These are phyloP conservation scores for Aspergillus glaucus DNA, from an alignment of 2,329 filamentous ascomycete species.

Conservation along the genomic window DNA sequence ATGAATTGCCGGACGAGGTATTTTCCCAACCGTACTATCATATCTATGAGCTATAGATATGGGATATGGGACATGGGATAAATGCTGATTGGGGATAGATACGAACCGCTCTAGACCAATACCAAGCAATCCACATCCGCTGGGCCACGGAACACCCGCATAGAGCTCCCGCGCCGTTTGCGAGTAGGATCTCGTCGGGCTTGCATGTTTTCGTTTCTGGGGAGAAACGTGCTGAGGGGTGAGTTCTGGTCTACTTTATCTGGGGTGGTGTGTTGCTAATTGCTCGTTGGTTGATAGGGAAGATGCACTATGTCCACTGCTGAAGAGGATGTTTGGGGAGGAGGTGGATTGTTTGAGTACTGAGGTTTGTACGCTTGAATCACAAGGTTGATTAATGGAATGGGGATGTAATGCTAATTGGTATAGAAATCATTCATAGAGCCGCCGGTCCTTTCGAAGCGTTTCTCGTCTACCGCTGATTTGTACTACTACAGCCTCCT, in stretches of 20 bases:
- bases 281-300: slow-evolving; percentile 29
- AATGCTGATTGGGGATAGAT: slow-evolving; percentile 29
- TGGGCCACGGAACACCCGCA: slow-evolving; percentile 62
- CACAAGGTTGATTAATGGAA: not conserved
- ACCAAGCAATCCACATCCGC: slow-evolving; percentile 68
- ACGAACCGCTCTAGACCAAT: slow-evolving; percentile 58
- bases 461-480: slow-evolving; percentile 57
- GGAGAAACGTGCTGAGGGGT: not conserved
- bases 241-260: not conserved
- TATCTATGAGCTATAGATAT: not conserved
- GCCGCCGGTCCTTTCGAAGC: slow-evolving; percentile 50
- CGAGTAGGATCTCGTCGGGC: slow-evolving; percentile 69
- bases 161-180: slow-evolving; percentile 60
- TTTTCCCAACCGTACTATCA: not conserved
- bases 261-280: not conserved
- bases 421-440: slow-evolving; percentile 56
- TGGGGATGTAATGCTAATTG: not conserved
- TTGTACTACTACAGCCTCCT: slow-evolving; percentile 67
- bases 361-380: slow-evolving; percentile 32
- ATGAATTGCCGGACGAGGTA: slow-evolving; percentile 66
- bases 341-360: slow-evolving; percentile 50
- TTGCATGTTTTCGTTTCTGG: slow-evolving; percentile 70
- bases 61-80: not conserved
- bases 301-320: slow-evolving; percentile 48
- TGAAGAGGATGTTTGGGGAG: slow-evolving; percentile 53